Evolutionary conservation across 371 early-diverging fungal species (phyloP), one percentile per base, ranked within the genome.

Genomic region (Mucor plumbeus): DNA sequence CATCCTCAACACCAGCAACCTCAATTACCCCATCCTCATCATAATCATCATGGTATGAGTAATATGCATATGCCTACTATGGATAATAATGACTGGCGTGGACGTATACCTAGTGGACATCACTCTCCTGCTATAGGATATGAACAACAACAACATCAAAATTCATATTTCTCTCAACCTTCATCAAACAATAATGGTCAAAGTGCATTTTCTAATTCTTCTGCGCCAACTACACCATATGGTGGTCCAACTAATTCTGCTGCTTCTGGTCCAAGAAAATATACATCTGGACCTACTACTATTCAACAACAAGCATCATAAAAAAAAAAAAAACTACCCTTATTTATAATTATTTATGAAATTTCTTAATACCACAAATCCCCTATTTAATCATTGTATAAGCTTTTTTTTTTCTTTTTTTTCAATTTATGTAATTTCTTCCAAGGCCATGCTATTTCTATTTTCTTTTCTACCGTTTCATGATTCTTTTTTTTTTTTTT

Each of bases 91-190:
- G 65, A 70, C 4, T 70, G 71, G 71, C 71, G 71, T 47, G 34
- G 60, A 21, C 71, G 71, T 39, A 66, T 71, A 54, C 34, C 60
- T 38, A 61, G 67, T 31, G 57, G 60, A 34, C 59, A 59, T 60
- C 67, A 59, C 3, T 67, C 71, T 7, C 67, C 71, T 35, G 63
- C 58, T 50, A 50, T 50, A 2, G 50, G 57, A 19, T 71, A 71
- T 50, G 67, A 71, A 34, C 50, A 58, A 31, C 50, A 58, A 31
- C 64, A 58, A 26, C 71, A 71, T 7, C 63, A 55, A n/a, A 59
- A 64, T 34, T 72, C 72, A 36, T 72, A 72, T 36, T 72, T 72
- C 39, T 69, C 69, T 60, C 63, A 69, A 43, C 47, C 69, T 55
- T 21, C 66, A 14, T 5, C 69, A 44, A 41, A 62, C 14, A 39